These are phyloP conservation scores for Diaporthe nobilis DNA, from an alignment of 2,329 filamentous ascomycete species.

Conservation along the genomic window DNA sequence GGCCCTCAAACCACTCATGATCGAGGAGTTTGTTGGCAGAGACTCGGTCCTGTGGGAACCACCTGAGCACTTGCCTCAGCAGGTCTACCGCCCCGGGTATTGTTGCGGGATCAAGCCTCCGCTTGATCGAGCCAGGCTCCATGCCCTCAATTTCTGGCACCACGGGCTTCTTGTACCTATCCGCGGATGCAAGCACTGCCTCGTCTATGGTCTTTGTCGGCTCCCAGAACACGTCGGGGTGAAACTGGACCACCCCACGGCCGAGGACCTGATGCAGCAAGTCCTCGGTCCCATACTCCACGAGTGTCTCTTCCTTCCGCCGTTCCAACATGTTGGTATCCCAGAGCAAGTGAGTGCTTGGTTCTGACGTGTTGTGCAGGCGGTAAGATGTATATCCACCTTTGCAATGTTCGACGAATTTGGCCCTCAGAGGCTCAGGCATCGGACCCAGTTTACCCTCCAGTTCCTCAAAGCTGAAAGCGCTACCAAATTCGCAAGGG, in stretches of 20 bases:
- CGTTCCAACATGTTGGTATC: neutral
- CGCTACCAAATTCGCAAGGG: neutral
- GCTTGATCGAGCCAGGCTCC: neutral
- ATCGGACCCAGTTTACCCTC: neutral
- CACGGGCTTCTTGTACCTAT: neutral
- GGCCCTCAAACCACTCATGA: neutral
- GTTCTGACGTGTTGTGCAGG: neutral
- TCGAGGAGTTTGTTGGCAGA: neutral
- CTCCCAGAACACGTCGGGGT: neutral
- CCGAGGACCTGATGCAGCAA: neutral
- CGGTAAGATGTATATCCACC: neutral
- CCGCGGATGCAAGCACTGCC: neutral
- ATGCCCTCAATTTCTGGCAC: neutral
- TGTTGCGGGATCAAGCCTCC: neutral
- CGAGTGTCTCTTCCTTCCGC: too few relatives aligned
- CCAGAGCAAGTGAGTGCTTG: neutral
- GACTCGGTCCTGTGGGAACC: slow-evolving; percentile 3
- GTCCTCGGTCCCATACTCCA: neutral
- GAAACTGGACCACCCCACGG: neutral
- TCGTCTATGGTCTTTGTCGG: neutral
- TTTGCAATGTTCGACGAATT: neutral
- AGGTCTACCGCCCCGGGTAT: slow-evolving; percentile 1
- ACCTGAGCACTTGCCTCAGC: neutral
- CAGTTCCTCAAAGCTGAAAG: neutral
- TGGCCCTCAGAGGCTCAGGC: neutral